phyloP scores from a whole-genome alignment of 768 basidiomycete genomes.

The Mycena latifolia region DNA sequence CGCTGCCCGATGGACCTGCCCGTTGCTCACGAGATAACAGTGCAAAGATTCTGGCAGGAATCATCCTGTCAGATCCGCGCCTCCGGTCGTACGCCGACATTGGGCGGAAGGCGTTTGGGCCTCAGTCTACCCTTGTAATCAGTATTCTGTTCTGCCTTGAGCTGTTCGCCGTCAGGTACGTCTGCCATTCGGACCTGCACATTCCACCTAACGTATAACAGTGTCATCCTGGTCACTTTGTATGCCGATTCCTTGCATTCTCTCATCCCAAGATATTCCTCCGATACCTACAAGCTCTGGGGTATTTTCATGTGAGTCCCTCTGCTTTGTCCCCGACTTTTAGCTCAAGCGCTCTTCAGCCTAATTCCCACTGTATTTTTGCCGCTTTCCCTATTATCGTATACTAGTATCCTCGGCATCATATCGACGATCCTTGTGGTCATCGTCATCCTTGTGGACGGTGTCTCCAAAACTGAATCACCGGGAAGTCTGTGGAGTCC shows the following conservation, averaged over 20 bases:
- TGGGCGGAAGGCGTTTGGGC: slow-evolving; percentile 90
- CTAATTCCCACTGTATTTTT: slow-evolving; percentile 90
- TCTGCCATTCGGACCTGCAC: not conserved
- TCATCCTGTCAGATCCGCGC: slow-evolving; percentile 79
- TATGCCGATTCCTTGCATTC: slow-evolving; percentile 89
- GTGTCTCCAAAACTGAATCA: slow-evolving; percentile 74
- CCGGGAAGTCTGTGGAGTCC: slow-evolving; percentile 90
- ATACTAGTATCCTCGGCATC: slow-evolving; percentile 90
- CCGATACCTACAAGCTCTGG: slow-evolving; percentile 83
- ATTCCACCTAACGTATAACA: slow-evolving; percentile 39
- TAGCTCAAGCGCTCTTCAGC: slow-evolving; percentile 50
- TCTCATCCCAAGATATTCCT: slow-evolving; percentile 76
- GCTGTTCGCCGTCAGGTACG: slow-evolving; percentile 84
- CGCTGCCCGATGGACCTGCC: not conserved
- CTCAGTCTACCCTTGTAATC: slow-evolving; percentile 73
- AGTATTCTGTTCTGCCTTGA: slow-evolving; percentile 88
- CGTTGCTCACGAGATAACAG: slow-evolving; percentile 51
- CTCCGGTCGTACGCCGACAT: slow-evolving; percentile 93
- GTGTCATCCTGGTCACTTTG: slow-evolving; percentile 88
- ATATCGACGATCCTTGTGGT: slow-evolving; percentile 83
- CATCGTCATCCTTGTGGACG: slow-evolving; percentile 85
- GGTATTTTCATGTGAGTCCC: slow-evolving; percentile 72
- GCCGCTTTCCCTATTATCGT: slow-evolving; percentile 87
- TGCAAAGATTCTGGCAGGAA: slow-evolving; percentile 86
- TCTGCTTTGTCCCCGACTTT: not conserved